Evolutionary conservation across 208 protist species (phyloP).

Genomic region (Trichomonas tenax): DNA sequence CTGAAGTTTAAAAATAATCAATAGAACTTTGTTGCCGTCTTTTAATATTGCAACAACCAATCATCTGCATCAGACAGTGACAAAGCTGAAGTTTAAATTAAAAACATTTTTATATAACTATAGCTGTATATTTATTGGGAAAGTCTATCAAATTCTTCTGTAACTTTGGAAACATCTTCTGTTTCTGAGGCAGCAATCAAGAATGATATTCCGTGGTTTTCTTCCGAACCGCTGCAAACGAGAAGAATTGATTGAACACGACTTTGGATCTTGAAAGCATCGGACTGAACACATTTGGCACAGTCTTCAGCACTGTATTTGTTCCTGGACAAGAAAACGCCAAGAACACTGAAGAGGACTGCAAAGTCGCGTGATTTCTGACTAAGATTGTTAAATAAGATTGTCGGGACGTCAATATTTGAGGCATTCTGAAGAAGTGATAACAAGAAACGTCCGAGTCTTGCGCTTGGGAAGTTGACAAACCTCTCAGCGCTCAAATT

Average conservation of each 20-base stretch:
- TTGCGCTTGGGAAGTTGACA: background rate
- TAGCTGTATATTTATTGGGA: background rate
- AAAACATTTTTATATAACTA: too few species aligned
- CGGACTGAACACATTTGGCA: background rate
- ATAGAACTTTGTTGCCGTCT: too few species aligned
- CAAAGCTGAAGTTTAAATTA: too few species aligned
- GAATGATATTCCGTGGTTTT: background rate
- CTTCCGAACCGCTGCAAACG: background rate
- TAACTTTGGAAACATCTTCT: background rate
- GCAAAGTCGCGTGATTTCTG: background rate
- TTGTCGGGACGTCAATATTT: background rate
- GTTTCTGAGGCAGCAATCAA: background rate
- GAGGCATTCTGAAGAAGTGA: background rate
- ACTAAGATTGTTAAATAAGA: background rate
- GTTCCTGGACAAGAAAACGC: background rate
- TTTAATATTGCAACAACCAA: too few species aligned
- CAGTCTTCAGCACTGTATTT: background rate
- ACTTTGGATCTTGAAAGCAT: background rate
- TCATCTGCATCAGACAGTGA: too few species aligned
- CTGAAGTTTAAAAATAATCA: too few species aligned
- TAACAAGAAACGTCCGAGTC: background rate
- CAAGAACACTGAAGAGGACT: background rate
- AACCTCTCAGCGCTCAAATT: background rate
- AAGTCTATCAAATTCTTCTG: background rate
- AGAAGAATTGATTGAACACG: background rate